Evolutionary conservation across 805 yeast genomes (phyloP).

Genomic region (Hanseniaspora clermontiae): DNA sequence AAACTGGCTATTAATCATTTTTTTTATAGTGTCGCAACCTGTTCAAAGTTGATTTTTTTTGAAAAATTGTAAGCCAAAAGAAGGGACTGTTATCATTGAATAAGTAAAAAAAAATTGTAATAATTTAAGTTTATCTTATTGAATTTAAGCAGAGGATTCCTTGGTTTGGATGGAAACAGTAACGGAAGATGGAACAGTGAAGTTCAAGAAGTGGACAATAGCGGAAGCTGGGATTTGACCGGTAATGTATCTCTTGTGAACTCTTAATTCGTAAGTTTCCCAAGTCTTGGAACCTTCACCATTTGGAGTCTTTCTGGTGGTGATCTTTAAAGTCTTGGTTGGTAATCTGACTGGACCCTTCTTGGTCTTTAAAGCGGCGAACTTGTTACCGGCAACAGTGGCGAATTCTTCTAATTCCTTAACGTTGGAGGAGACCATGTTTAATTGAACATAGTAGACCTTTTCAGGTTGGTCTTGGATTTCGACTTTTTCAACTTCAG

Average conservation of each 20-base stretch:
- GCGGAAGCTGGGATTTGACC: constrained; percentile 89
- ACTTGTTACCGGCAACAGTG: constrained; percentile 63
- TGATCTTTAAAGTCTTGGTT: constrained; percentile 93
- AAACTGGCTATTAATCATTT: not conserved
- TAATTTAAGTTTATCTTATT: not conserved
- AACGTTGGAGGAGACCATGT: constrained; percentile 97
- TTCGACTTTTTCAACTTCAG: constrained; percentile 74
- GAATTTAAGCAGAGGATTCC: constrained; percentile 9
- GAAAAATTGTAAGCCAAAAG: too few relatives aligned
- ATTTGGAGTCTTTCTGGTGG: constrained; percentile 99
- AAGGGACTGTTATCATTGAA: not conserved
- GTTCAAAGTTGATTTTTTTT: too few relatives aligned
- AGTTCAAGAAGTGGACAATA: constrained; percentile 14
- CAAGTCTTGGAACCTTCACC: constrained; percentile 99
- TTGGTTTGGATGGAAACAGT: constrained; percentile 12
- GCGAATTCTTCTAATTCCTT: constrained; percentile 96
- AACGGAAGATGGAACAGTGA: constrained; percentile 11
- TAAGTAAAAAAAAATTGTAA: not conserved
- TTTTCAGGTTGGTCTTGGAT: constrained; percentile 59
- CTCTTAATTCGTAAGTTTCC: constrained; percentile 99
- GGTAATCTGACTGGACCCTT: constrained; percentile 99
- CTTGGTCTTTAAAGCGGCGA: constrained; percentile 41
- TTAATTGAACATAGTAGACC: constrained; percentile 91
- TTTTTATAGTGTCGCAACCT: too few relatives aligned
- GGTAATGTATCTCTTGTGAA: constrained; percentile 99